Evolutionary conservation across 2,329 filamentous ascomycete species (phyloP).

Genomic region (Colletotrichum brevisporum): DNA sequence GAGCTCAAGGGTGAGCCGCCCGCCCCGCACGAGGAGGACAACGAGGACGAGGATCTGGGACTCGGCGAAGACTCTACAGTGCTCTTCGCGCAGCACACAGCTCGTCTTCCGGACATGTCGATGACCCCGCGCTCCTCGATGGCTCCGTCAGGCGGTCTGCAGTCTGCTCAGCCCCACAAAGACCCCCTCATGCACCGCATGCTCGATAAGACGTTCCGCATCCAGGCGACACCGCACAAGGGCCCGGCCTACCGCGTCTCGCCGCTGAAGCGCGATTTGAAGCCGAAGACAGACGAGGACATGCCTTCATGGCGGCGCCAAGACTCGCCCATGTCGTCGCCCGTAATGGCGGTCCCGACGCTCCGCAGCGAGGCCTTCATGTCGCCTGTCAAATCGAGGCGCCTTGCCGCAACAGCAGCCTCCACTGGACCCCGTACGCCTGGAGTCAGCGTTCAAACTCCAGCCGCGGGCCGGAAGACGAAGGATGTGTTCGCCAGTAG

Average conservation of each 20-base stretch:
- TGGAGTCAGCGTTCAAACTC: slow-evolving; percentile 89
- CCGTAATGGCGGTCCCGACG: slow-evolving; percentile 85
- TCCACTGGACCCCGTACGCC: slow-evolving; percentile 74
- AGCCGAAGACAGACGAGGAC: slow-evolving; percentile 47
- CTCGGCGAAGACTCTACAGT: slow-evolving; percentile 63
- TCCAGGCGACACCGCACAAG: slow-evolving; percentile 91
- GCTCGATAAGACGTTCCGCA: slow-evolving; percentile 95
- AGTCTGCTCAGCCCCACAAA: slow-evolving; percentile 59
- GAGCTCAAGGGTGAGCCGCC: slow-evolving; percentile 68
- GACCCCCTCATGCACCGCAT: slow-evolving; percentile 91
- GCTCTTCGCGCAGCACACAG: slow-evolving; percentile 66
- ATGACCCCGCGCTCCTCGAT: slow-evolving; percentile 66
- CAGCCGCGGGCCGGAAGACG: slow-evolving; percentile 66
- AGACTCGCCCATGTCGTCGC: slow-evolving; percentile 77
- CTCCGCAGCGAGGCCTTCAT: slow-evolving; percentile 89
- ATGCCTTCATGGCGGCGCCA: slow-evolving; percentile 59
- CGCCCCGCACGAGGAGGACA: slow-evolving; percentile 49
- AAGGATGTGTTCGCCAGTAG: slow-evolving; percentile 61
- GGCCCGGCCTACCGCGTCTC: slow-evolving; percentile 57
- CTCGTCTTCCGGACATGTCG: slow-evolving; percentile 72
- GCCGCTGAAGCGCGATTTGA: slow-evolving; percentile 57
- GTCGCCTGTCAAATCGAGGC: slow-evolving; percentile 73
- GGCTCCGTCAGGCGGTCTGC: slow-evolving; percentile 59
- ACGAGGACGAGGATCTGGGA: slow-evolving; percentile 54
- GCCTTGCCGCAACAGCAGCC: slow-evolving; percentile 57